These are phyloP conservation scores for Oidiodendron maius DNA, from an alignment of 495 filamentous ascomycete species.

Conservation along the genomic window DNA sequence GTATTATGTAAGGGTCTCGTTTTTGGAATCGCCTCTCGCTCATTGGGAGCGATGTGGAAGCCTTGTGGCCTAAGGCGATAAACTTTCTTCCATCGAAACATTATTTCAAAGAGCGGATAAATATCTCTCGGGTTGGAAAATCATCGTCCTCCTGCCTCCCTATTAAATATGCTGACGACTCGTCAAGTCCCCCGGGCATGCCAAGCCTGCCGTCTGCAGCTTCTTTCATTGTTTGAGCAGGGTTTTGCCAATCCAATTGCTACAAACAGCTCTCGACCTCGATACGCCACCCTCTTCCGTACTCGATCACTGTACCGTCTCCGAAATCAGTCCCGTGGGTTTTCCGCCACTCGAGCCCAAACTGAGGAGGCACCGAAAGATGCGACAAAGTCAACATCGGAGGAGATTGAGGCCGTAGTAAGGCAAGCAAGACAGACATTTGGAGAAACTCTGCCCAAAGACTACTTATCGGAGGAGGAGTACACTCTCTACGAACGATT, in stretches of 20 bases:
- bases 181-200: constrained; percentile 39
- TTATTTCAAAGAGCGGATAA: no score
- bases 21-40: no score
- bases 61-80: no score
- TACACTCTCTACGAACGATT: constrained; percentile 71
- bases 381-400: not conserved
- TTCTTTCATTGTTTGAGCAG: constrained; percentile 39
- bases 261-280: constrained; percentile 6
- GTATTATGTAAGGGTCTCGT: no score
- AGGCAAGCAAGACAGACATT: constrained; percentile 65
- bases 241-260: constrained; percentile 22
- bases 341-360: constrained; percentile 29
- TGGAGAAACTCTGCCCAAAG: constrained; percentile 72
- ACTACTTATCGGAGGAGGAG: constrained; percentile 62
- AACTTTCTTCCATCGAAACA: no score
- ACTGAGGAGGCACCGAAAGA: not conserved
- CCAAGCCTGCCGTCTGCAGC: constrained; percentile 40
- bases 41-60: no score
- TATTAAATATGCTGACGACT: constrained; percentile 37
- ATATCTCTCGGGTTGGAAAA: no score
- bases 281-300: constrained; percentile 12
- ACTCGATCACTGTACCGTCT: constrained; percentile 15
- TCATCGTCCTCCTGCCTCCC: not conserved
- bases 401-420: constrained; percentile 56
- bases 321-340: constrained; percentile 21